A percentile compares a stretch with the other conserved stretches of the same genome.
Conservation (phyloP, 352 stramenopile genomes). For the Phytophthora uliginosa region DNA sequence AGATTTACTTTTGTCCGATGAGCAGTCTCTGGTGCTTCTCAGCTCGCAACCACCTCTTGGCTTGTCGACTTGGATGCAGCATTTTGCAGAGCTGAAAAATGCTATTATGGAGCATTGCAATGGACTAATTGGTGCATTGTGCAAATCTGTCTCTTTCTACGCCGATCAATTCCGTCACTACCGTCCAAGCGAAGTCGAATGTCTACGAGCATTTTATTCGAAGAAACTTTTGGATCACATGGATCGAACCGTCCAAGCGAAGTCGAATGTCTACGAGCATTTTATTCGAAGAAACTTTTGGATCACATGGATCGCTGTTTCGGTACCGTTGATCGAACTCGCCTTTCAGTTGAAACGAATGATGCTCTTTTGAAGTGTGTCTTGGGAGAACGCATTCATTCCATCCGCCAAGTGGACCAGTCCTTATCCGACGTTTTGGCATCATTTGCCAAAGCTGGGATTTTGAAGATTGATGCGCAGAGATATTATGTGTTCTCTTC, state of each 20-base stretch:
- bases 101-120: slow-evolving; percentile 13
- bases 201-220: no score
- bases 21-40: background rate
- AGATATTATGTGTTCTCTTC: background rate
- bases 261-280: slow-evolving; percentile 15
- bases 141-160: slow-evolving; percentile 13
- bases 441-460: slow-evolving; percentile 2
- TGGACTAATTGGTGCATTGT: slow-evolving; percentile 14
- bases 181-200: no score
- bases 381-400: slow-evolving; percentile 4
- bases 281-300: slow-evolving; percentile 15
- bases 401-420: background rate
- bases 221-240: no score
- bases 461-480: slow-evolving; percentile 6
- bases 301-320: slow-evolving; percentile 6
- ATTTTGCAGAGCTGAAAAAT: slow-evolving; percentile 9
- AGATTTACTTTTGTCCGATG: slow-evolving; percentile 12
- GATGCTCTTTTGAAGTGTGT: background rate
- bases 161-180: slow-evolving; percentile 15
- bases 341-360: background rate
- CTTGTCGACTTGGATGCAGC: slow-evolving; percentile 9
- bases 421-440: background rate
- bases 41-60: background rate
- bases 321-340: background rate
- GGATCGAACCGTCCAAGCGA: no score